Conservation (phyloP, 1,139 yeast genomes). For the Zygoascus hellenicus region DNA sequence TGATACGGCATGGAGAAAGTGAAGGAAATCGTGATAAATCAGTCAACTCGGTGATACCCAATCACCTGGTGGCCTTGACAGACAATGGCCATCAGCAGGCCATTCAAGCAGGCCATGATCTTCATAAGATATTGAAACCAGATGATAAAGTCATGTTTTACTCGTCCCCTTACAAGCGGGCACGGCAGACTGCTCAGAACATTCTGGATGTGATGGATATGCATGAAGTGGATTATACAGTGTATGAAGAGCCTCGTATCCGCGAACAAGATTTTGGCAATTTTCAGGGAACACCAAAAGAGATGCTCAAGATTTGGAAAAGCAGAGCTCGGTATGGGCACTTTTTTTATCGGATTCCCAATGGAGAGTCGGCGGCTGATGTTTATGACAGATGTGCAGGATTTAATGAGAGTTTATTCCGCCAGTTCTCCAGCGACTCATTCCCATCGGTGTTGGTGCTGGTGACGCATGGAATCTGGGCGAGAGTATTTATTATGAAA, state of each 20-base stretch:
- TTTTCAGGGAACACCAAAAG: constrained; percentile 66
- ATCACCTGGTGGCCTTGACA: constrained; percentile 72
- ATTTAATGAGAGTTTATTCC: constrained; percentile 76
- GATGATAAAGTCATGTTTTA: constrained; percentile 55
- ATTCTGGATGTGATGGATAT: constrained; percentile 55
- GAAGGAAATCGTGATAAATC: constrained; percentile 81
- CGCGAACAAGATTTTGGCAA: constrained; percentile 95
- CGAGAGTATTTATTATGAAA: constrained; percentile 83
- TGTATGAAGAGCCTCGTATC: constrained; percentile 82
- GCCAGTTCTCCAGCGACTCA: constrained; percentile 64
- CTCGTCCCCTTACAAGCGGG: constrained; percentile 78
- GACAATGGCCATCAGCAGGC: constrained; percentile 60
- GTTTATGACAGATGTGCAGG: constrained; percentile 87
- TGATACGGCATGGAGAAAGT: constrained; percentile 87
- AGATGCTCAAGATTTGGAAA: constrained; percentile 72
- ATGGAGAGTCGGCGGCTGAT: constrained; percentile 94
- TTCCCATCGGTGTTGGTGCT: constrained; percentile 72
- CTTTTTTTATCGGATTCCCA: constrained; percentile 83
- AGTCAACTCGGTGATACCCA: constrained; percentile 69
- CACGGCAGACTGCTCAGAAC: constrained; percentile 73
- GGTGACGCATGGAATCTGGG: constrained; percentile 93
- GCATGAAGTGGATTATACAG: constrained; percentile 39
- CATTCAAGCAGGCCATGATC: constrained; percentile 54
- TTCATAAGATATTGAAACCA: constrained; percentile 47
- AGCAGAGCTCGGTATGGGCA: constrained; percentile 88